Percentiles rank a stretch among this genome's conserved stretches.
Evolutionary conservation across 495 filamentous ascomycete species (phyloP).

Genomic region (Penicillium macrosclerotiorum): DNA sequence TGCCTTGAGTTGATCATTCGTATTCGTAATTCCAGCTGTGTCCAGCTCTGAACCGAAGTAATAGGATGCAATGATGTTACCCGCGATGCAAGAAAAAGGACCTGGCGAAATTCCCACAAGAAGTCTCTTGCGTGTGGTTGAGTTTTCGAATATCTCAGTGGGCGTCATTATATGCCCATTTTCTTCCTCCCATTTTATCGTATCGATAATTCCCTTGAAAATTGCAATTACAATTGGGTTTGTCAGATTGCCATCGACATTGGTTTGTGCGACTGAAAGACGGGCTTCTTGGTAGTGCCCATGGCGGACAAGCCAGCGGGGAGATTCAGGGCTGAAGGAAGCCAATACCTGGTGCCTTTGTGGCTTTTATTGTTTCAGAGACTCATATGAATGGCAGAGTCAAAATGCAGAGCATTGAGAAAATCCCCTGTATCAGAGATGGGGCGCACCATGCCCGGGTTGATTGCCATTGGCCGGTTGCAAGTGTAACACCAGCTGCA

Average conservation of each 20-base stretch:
- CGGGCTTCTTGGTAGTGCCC: constrained; percentile 32
- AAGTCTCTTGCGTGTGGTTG: constrained; percentile 40
- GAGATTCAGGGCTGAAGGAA: constrained; percentile 47
- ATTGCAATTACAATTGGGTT: constrained; percentile 40
- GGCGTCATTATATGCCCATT: constrained; percentile 38
- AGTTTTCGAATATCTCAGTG: constrained; percentile 38
- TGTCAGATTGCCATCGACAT: constrained; percentile 39
- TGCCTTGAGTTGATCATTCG: constrained; percentile 41
- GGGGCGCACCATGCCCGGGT: constrained; percentile 56
- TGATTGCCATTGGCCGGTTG: constrained; percentile 46
- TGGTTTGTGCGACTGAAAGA: constrained; percentile 44
- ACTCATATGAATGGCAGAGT: constrained; percentile 51
- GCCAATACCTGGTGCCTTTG: too few relatives aligned
- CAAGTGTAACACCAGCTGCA: constrained; percentile 51
- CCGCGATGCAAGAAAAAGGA: constrained; percentile 48
- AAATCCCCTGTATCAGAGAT: constrained; percentile 53
- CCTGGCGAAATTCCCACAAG: constrained; percentile 42
- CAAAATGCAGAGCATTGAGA: constrained; percentile 49
- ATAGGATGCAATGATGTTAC: constrained; percentile 52
- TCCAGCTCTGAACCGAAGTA: constrained; percentile 45
- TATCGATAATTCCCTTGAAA: constrained; percentile 27
- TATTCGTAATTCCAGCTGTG: constrained; percentile 46
- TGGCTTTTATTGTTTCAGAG: too few relatives aligned
- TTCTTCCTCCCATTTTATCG: constrained; percentile 47
- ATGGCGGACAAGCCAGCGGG: constrained; percentile 46